phyloP scores from a whole-genome alignment of 2,329 filamentous ascomycete species.

The Macrophomina tecta region DNA sequence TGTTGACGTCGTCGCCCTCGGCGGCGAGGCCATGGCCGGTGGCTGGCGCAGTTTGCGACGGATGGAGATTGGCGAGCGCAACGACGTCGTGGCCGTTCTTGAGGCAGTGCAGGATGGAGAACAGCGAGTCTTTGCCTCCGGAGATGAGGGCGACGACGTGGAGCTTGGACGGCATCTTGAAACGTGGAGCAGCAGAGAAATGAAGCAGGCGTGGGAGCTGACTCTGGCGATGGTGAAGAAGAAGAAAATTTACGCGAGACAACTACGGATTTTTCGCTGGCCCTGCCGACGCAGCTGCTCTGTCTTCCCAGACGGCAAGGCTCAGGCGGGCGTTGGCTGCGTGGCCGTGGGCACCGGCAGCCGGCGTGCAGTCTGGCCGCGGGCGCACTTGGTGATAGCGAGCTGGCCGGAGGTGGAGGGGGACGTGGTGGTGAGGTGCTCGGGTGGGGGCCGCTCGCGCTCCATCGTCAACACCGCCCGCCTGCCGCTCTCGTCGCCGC shows the following conservation, averaged over 20 bases:
- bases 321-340: too few relatives aligned
- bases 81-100: slow-evolving; percentile 84
- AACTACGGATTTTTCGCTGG: slow-evolving; percentile 20
- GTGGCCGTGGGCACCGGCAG: too few relatives aligned
- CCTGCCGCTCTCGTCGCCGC: too few relatives aligned
- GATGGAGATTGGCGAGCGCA: slow-evolving; percentile 88
- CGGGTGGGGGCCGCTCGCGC: too few relatives aligned
- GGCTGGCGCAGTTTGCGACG: slow-evolving; percentile 42
- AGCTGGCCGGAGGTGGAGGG: neutral
- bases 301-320: neutral
- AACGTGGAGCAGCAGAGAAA: slow-evolving; percentile 40
- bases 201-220: slow-evolving; percentile 29
- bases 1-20: slow-evolving; percentile 76
- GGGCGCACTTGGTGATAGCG: too few relatives aligned
- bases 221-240: slow-evolving; percentile 49
- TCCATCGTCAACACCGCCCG: too few relatives aligned
- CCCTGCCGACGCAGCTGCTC: slow-evolving; percentile 30
- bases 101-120: slow-evolving; percentile 87
- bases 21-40: slow-evolving; percentile 39
- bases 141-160: slow-evolving; percentile 91
- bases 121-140: slow-evolving; percentile 97
- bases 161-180: slow-evolving; percentile 21
- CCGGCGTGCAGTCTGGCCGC: neutral
- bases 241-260: slow-evolving; percentile 31
- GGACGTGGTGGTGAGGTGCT: neutral